Evolutionary conservation across 2,329 filamentous ascomycete species (phyloP).

Genomic region (Paraphaeosphaeria sporulosa): DNA sequence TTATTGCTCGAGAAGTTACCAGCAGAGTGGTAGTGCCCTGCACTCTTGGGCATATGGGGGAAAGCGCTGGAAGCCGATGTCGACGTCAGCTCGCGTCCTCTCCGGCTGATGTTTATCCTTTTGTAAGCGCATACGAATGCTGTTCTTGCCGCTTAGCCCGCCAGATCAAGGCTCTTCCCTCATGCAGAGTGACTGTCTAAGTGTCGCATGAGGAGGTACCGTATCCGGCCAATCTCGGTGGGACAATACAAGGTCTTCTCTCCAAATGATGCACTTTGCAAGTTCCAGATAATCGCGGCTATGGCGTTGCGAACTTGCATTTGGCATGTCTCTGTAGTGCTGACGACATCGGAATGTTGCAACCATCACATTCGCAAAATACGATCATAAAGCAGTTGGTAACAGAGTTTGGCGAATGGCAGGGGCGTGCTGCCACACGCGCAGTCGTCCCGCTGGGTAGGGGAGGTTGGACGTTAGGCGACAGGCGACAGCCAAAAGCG

Average conservation of each 20-base stretch:
- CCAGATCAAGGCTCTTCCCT: no score
- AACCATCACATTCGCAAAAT: not conserved
- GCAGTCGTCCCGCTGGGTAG: not conserved
- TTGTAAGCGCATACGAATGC: no score
- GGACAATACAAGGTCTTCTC: not conserved
- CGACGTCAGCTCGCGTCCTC: not conserved
- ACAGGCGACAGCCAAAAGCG: not conserved
- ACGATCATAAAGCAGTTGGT: not conserved
- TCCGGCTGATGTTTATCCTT: not conserved
- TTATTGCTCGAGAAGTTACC: not conserved
- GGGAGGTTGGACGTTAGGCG: not conserved
- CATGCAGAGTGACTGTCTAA: not conserved
- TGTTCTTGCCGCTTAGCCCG: no score
- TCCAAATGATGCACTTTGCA: not conserved
- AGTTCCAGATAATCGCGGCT: not conserved
- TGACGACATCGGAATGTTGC: not conserved
- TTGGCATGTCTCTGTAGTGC: not conserved
- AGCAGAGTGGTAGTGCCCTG: not conserved
- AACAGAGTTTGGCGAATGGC: not conserved
- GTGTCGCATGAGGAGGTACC: not conserved
- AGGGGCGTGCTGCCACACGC: not conserved
- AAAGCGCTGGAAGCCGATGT: not conserved
- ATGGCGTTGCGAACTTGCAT: slow-evolving; percentile 1
- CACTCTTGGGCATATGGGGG: not conserved
- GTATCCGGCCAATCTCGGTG: not conserved